Conservation (phyloP, 1,284 basidiomycete species). For the Inonotus hispidus region DNA sequence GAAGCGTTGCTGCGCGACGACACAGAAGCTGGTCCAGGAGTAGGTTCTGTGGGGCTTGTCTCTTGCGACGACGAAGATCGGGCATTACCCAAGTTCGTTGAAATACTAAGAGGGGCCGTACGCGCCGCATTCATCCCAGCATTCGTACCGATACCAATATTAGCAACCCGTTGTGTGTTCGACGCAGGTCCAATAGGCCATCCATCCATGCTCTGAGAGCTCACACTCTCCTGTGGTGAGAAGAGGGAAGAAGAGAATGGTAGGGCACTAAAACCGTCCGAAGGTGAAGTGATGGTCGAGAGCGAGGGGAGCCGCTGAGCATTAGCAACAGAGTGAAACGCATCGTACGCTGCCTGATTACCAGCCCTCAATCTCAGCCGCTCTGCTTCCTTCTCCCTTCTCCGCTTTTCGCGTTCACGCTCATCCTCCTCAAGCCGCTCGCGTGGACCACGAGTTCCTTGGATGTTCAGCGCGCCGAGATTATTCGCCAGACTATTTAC, state of each 20-base stretch:
- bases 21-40: constrained; percentile 10
- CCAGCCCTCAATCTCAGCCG: constrained; percentile 36
- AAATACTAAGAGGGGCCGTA: constrained; percentile 2
- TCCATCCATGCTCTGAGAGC: constrained; percentile 3
- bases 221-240: constrained; percentile 15
- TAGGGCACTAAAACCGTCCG: constrained; percentile 21
- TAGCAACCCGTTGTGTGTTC: constrained; percentile 2
- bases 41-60: constrained; percentile 17
- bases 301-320: constrained; percentile 3
- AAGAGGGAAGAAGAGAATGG: constrained; percentile 13
- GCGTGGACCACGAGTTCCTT: constrained; percentile 42
- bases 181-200: constrained; percentile 8
- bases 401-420: constrained; percentile 44
- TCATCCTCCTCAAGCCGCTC: constrained; percentile 65
- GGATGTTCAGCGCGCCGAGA: constrained; percentile 30
- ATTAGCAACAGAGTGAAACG: constrained; percentile 58
- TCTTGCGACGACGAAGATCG: constrained; percentile 18
- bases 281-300: constrained; percentile 28
- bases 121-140: not conserved
- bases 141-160: not conserved
- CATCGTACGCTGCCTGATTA: constrained; percentile 57
- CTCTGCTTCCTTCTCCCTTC: constrained; percentile 39
- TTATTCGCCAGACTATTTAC: constrained; percentile 34
- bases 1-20: constrained; percentile 8
- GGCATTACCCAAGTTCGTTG: constrained; percentile 7